Evolutionary conservation across 2,329 filamentous ascomycete genomes (phyloP), one percentile per base, ranked within the genome.

Genomic region (Parastagonospora avenae): DNA sequence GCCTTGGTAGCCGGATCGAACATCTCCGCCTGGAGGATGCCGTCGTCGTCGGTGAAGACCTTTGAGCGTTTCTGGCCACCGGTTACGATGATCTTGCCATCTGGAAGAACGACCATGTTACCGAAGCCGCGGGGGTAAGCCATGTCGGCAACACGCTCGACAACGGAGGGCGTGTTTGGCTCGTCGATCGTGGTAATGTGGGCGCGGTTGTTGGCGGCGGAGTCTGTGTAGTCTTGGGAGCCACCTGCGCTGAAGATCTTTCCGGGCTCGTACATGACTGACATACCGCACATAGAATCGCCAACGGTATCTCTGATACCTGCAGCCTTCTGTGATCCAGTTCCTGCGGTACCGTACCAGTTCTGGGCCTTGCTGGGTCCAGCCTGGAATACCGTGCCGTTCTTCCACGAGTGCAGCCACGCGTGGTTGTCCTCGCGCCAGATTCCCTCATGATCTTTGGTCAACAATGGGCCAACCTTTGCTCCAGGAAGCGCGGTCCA

Each of bases 361-460:
- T 66, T 79, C 79, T 84, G 83, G 1, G 72, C 69, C 43, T 70
- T 77, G 48, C 76, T 79, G 0, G 82, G 82, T 0, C 82, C 82
- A 2, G 81, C 82, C 58, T 85, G 82, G 63, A 85, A 82, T 4
- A 83, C 76, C 11, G 68, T 75, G 8, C 71, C 70, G 46, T 74
- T 66, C 53, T 76, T 81, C 77, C 80, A 83, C 6, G 66, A 74
- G 46, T 82, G 81, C 1, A 83, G 71, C 81, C 80, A 83, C 14
- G 65, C 80, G 60, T 85, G 82, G 57, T 83, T 83, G 51, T 84
- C 81, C 8, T 74, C 61, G 15, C 80, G 72, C 55, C 73, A 82
- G 2, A 73, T 59, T 10, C 78, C 79, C 44, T 70, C 61, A 8
- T 57, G 55, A 54, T 82, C 81, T 4, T 63, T 59, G 3, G 82